These are phyloP conservation scores for Cyclospora cayetanensis DNA, from an alignment of 169 alveolate genomes.

Conservation along the genomic window DNA sequence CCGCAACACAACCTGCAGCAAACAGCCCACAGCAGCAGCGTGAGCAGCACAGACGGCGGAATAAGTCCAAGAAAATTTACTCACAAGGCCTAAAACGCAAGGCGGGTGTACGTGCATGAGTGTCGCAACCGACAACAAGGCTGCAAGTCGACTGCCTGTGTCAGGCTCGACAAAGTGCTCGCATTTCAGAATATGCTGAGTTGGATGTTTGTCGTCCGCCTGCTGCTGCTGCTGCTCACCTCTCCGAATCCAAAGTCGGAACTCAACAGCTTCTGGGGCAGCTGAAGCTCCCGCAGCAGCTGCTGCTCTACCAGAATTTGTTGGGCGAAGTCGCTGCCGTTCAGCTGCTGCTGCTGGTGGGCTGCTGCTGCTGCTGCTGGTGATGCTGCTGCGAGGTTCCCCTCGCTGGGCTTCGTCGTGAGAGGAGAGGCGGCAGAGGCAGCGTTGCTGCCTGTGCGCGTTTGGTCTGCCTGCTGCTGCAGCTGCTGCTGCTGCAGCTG, in stretches of 20 bases:
- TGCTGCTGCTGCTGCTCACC: constrained; percentile 36
- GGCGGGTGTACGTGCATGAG: too few relatives aligned
- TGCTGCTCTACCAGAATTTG: constrained; percentile 3
- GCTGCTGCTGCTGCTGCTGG: background rate
- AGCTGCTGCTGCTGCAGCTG: constrained; percentile 58
- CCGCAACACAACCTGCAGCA: constrained; percentile 55
- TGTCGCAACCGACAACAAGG: too few relatives aligned
- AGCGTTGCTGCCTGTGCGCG: background rate
- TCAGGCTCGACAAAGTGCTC: too few relatives aligned
- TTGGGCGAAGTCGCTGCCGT: constrained; percentile 9
- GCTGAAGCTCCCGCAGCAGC: constrained; percentile 28
- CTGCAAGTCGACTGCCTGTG: too few relatives aligned
- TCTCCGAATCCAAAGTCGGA: constrained; percentile 14
- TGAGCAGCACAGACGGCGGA: background rate
- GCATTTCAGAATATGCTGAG: too few relatives aligned
- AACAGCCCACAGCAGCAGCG: background rate
- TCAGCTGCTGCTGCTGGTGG: constrained; percentile 49
- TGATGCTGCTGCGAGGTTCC: constrained; percentile 3
- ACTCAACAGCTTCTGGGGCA: constrained; percentile 20
- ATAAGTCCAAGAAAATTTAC: background rate
- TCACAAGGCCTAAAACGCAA: too few relatives aligned
- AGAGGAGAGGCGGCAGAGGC: too few relatives aligned
- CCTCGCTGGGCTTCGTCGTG: background rate
- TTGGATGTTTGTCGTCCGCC: background rate
- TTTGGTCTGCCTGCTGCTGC: constrained; percentile 28